A percentile compares a stretch with the other conserved stretches of the same genome.
Conservation (phyloP, 306 rosid species). For the Argentina anserina region DNA sequence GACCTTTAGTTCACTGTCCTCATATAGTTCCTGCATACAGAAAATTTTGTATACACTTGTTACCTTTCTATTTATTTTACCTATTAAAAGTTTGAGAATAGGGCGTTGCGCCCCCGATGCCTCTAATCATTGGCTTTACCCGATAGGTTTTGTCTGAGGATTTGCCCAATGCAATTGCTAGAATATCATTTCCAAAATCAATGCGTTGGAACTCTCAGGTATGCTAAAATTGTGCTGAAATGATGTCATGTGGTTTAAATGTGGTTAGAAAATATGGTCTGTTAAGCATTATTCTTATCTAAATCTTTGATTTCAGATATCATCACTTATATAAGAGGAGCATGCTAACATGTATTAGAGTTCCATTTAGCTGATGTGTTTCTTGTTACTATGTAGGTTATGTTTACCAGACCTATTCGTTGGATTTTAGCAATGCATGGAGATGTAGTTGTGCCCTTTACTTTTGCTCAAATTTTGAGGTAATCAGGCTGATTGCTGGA, state of each 20-base stretch:
- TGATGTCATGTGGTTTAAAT: not conserved
- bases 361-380: not conserved
- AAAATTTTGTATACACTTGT: not conserved
- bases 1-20: not conserved
- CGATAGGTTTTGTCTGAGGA: constrained; percentile 88
- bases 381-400: constrained; percentile 49
- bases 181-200: constrained; percentile 84
- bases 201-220: constrained; percentile 99
- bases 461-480: constrained; percentile 79
- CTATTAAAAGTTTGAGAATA: no score
- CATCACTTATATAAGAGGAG: not conserved
- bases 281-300: not conserved
- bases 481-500: constrained; percentile 22
- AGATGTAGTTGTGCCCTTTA: constrained; percentile 73
- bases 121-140: no score
- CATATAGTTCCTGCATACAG: not conserved
- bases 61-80: no score
- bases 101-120: no score
- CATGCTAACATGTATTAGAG: not conserved
- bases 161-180: constrained; percentile 62
- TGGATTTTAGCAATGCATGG: constrained; percentile 95
- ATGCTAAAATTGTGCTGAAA: constrained; percentile 14
- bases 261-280: not conserved
- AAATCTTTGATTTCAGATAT: not conserved
- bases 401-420: constrained; percentile 91